phyloP scores from a whole-genome alignment of 2,329 filamentous ascomycete species.

The Leptoxyphium fumago region DNA sequence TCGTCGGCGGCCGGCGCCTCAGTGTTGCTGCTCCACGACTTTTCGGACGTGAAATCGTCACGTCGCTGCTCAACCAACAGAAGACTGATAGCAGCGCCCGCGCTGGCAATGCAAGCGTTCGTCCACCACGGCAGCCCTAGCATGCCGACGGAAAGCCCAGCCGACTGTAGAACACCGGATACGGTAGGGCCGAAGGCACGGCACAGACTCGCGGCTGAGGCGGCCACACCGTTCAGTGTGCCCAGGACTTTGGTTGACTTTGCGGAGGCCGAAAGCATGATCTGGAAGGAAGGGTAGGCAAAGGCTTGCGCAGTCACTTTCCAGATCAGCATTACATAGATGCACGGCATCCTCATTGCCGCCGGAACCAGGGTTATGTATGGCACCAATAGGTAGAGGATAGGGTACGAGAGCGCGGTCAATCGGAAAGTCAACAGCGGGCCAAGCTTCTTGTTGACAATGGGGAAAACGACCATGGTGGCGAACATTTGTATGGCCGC shows the following conservation, averaged over 20 bases:
- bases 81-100: slow-evolving; percentile 61
- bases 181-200: slow-evolving; percentile 79
- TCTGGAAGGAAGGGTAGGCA: slow-evolving; percentile 78
- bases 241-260: slow-evolving; percentile 74
- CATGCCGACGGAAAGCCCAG: slow-evolving; percentile 65
- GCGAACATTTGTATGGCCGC: slow-evolving; percentile 80
- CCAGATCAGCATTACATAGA: slow-evolving; percentile 68
- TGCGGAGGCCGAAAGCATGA: slow-evolving; percentile 77
- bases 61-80: slow-evolving; percentile 38
- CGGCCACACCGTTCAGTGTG: slow-evolving; percentile 82
- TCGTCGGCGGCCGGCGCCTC: neutral
- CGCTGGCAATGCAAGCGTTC: slow-evolving; percentile 58
- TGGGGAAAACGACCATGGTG: slow-evolving; percentile 71
- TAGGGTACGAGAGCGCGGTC: slow-evolving; percentile 67
- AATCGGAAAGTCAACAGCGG: slow-evolving; percentile 70
- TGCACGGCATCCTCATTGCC: slow-evolving; percentile 52
- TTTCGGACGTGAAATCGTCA: neutral
- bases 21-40: neutral
- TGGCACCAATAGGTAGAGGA: slow-evolving; percentile 74
- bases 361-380: slow-evolving; percentile 77
- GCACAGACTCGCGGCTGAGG: slow-evolving; percentile 78
- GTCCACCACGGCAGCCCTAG: slow-evolving; percentile 92
- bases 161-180: slow-evolving; percentile 69
- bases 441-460: slow-evolving; percentile 59
- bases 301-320: slow-evolving; percentile 89